Evolutionary conservation across 2,329 filamentous ascomycete species (phyloP), one percentile per base, ranked within the genome.

Genomic region (Incumbomyces delicatus): DNA sequence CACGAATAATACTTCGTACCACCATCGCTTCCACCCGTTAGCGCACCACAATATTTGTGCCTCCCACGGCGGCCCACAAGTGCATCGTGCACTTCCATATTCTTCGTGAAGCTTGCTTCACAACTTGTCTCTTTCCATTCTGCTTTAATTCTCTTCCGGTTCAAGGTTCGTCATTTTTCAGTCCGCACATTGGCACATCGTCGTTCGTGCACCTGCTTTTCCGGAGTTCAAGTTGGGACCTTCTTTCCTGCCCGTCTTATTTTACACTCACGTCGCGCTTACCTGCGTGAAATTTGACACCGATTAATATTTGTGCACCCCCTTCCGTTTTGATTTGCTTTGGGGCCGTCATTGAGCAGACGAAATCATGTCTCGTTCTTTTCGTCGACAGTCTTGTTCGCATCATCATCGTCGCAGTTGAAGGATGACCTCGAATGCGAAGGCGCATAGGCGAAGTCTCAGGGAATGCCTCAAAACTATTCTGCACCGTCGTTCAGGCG

Each of bases 381-480:
- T 14, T 29, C 31, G 33, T 31, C 22, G 22, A 10, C 42, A 45
- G 38, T 20, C 16, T 36, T 45, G 32, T 45, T 29, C 11, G 42
- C 22, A 22, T 17, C 12, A 31, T 37, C 22, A 22, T 17, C 12
- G 33, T 37, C 42, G 29, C 34, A 14, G 38, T 38, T 45, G 34
- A 31, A 45, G 33, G 33, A 45, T 45, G 42, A 18, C 42, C 33
- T 38, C 42, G 16, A 45, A 45, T 45, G 42, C 33, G 42, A 52
- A 45, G 39, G 51, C 53, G 30, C 47, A 56, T 7, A 53, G 46
- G 39, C 53, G 55, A 41, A 50, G 45, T 34, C 53, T 57, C 39
- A 55, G 51, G 42, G 53, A 57, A 29, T 44, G 55, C 39, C 54
- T 57, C 41, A 42, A 47, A 33, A 47, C 50, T 27, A 49, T 46